Conservation (phyloP, 2,329 filamentous ascomycete species). For the Metarhizium robertsii region DNA sequence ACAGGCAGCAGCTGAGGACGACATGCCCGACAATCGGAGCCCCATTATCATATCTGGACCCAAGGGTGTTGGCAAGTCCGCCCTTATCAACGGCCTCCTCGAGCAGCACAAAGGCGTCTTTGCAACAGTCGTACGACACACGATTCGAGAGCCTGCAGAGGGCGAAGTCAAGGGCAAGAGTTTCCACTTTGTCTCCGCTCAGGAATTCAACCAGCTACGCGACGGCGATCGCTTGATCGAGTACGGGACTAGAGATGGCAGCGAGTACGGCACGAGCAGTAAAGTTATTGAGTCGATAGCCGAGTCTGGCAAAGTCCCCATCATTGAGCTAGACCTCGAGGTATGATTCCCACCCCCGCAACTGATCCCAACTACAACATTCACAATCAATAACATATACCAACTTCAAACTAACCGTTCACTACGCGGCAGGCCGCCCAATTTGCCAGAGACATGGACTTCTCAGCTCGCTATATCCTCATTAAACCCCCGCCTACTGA, state of each 20-base stretch:
- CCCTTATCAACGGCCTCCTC: conserved; percentile 53
- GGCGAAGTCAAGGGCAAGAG: conserved; percentile 42
- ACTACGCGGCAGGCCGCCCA: conserved; percentile 35
- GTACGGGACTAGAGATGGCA: conserved; percentile 38
- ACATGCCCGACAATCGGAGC: conserved; percentile 38
- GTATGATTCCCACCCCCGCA: conserved; percentile 27
- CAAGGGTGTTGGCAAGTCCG: conserved; percentile 51
- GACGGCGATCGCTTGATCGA: conserved; percentile 53
- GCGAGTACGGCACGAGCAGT: conserved; percentile 47
- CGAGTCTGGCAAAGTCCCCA: conserved; percentile 48
- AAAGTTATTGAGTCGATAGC: conserved; percentile 41
- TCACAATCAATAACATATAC: background rate
- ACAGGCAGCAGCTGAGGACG: conserved; percentile 17
- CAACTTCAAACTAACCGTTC: background rate
- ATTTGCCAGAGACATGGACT: conserved; percentile 48
- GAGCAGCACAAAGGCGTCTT: conserved; percentile 58
- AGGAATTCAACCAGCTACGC: conserved; percentile 46
- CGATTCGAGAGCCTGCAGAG: conserved; percentile 38
- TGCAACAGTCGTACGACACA: conserved; percentile 45
- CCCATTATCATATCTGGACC: conserved; percentile 62
- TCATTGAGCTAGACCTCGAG: conserved; percentile 43
- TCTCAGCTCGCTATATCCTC: conserved; percentile 45
- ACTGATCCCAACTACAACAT: background rate
- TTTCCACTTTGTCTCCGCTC: conserved; percentile 47
- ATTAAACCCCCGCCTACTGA: conserved; percentile 31